Evolutionary conservation across 2,329 filamentous ascomycete genomes (phyloP), one percentile per base, ranked within the genome.

Genomic region (Hypoxylon sp.): DNA sequence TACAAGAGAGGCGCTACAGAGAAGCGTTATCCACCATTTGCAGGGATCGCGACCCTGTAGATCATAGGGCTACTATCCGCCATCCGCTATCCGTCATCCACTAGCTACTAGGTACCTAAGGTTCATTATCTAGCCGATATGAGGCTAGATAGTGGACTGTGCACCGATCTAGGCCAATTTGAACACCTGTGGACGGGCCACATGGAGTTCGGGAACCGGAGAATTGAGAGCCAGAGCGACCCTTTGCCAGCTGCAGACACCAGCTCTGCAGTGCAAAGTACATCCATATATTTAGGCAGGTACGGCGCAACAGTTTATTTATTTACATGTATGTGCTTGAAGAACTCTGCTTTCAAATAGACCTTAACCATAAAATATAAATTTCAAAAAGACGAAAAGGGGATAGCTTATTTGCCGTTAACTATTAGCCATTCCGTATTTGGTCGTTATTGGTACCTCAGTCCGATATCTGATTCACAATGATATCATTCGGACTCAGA

Each of bases 11-110:
- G 23, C n/a, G 36, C 19, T 57, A 36, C n/a, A 28, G 17, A 34
- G 2, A 4, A 51, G 23, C n/a, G 14, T 34, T 32, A 13, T 25
- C 23, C 34, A 19, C 32, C 43, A 28, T 45, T 14, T 55, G 2
- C 51, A 61, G 30, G 57, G 57, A 7, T 57, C 19, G 11, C 36
- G 34, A 60, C 50, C 58, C 55, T 62, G 63, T 60, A 61, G 63
- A 62, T 60, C 52, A 43, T 49, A 59, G 32, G 52, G 57, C 28
- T 60, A 14, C 17, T 23, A 50, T 21, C 52, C 32, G 28, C 23
- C 49, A 57, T 19, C 41, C 36, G 34, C 46, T 60, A 53, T 50
- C 55, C 28, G 28, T 58, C 25, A 65, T 53, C 21, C 5, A 32
- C 19, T 56, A 56, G n/a, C n/a, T n/a, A n/a, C n/a, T n/a, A n/a